phyloP scores from a whole-genome alignment of 352 stramenopile species.

The Phytophthora pinifolia region DNA sequence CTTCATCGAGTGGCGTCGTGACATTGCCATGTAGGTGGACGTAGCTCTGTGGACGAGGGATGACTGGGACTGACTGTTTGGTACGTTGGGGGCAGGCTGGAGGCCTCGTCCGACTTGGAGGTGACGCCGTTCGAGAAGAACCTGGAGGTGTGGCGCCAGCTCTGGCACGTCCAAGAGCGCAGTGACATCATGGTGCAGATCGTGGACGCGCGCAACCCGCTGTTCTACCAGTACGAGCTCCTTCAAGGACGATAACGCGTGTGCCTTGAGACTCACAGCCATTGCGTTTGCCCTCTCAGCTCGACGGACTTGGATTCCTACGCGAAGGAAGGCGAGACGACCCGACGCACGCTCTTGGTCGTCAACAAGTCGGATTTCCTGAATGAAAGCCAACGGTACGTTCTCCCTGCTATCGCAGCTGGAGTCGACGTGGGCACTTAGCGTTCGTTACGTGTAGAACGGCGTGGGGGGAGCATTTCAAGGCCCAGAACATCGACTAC shows the following conservation, averaged over 20 bases:
- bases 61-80: constrained; percentile 13
- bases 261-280: constrained; percentile 1
- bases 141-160: constrained; percentile 99
- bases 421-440: background rate
- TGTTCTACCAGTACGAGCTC: constrained; percentile 93
- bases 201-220: constrained; percentile 97
- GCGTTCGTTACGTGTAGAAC: constrained; percentile 32
- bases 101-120: constrained; percentile 78
- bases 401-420: background rate
- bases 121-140: constrained; percentile 99
- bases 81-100: constrained; percentile 42
- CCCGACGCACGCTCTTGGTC: constrained; percentile 94
- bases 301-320: constrained; percentile 96
- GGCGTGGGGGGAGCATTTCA: constrained; percentile 96
- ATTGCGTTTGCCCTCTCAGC: constrained; percentile 32
- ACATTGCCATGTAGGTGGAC: constrained; percentile 89
- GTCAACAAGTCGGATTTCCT: constrained; percentile 99
- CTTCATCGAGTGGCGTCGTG: constrained; percentile 98
- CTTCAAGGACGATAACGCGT: background rate
- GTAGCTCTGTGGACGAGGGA: background rate
- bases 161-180: constrained; percentile 99
- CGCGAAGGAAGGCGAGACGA: constrained; percentile 89
- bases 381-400: constrained; percentile 86
- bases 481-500: constrained; percentile 86
- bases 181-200: constrained; percentile 98